Base-by-base conservation (phyloP, 2,329 filamentous ascomycete species). In the Fusarium mangiferae region DNA sequence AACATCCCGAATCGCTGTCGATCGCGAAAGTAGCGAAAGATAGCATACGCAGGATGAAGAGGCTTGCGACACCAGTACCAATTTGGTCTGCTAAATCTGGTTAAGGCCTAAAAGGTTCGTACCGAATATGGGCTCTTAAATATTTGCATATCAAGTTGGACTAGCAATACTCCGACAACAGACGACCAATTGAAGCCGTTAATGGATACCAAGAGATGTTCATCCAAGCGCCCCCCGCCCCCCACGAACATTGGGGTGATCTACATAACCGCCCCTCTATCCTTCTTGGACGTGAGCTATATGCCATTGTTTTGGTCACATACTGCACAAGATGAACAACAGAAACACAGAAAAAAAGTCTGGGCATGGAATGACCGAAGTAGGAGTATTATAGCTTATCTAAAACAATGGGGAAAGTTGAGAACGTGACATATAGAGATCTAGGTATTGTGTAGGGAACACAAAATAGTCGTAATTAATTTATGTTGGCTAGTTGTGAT, bases 31-130 rank as follows among this genome's bases (percentile, higher is more conserved):
- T 42, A 26, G 41, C 45, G 35, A 12, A 15, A 9, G 8, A 7
- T 46, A 57, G 45, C 12, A 15, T 10, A 6, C 12, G 6, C 6
- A 2, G 7, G 1, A 2, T 15, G 20, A 11, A n/a, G 1, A 9
- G 5, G 35, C 35, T 60, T 60, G 51, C 41, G n/a, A 73, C 51
- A 4, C 64, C 26, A 6, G 62, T 35, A 42, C 54, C 52, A 48
- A 62, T 69, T 22, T 1, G 2, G 13, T 7, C 24, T 8, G 8
- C 5, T 22, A 49, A 18, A 20, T 49, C 15, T 7, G 41, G 71
- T 7, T 64, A 67, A 5, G 64, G 38, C 2, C 69, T 56, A 2
- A 60, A 66, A 10, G 57, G 66, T 35, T 44, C 57, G 26, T 63
- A 66, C 4, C 59, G 18, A 2, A 70, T 75, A 64, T 1, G 65